phyloP scores from a whole-genome alignment of 1,139 yeast genomes.

The Blastobotrys persicus region DNA sequence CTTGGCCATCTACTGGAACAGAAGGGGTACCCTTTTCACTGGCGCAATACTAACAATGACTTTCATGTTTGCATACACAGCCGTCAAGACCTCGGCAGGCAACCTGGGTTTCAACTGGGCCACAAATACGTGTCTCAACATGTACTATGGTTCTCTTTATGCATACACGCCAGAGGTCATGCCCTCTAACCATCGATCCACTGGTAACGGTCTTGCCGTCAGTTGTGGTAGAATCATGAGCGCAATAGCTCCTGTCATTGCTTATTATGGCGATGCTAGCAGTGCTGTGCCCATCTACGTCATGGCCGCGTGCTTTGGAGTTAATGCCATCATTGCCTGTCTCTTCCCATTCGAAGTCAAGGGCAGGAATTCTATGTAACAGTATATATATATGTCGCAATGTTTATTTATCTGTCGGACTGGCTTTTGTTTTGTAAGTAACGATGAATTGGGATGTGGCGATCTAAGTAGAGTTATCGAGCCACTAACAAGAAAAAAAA shows the following conservation, averaged over 20 bases:
- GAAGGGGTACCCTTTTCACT: slow-evolving; percentile 53
- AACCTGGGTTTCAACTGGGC: slow-evolving; percentile 53
- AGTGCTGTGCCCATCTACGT: slow-evolving; percentile 54
- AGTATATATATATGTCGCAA: too few species aligned
- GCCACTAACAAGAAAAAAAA: too few species aligned
- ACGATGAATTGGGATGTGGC: too few species aligned
- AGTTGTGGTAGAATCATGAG: slow-evolving; percentile 48
- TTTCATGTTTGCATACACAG: slow-evolving; percentile 55
- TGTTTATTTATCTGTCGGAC: background rate
- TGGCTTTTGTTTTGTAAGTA: too few species aligned
- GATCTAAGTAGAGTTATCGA: too few species aligned
- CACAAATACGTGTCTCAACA: slow-evolving; percentile 49
- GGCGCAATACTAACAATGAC: slow-evolving; percentile 55
- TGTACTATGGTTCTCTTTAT: slow-evolving; percentile 53
- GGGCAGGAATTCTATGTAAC: slow-evolving; percentile 17
- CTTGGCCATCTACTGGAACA: slow-evolving; percentile 40
- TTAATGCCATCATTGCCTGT: slow-evolving; percentile 43
- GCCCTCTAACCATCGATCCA: slow-evolving; percentile 53
- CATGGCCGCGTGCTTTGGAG: slow-evolving; percentile 51
- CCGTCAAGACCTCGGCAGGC: slow-evolving; percentile 47
- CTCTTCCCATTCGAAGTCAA: slow-evolving; percentile 46
- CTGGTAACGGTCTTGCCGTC: slow-evolving; percentile 52
- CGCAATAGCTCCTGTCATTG: slow-evolving; percentile 52
- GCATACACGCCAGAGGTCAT: slow-evolving; percentile 59
- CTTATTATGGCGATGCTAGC: slow-evolving; percentile 44